These are phyloP conservation scores for Colletotrichum lini DNA, from an alignment of 2,329 filamentous ascomycete species.

Conservation along the genomic window DNA sequence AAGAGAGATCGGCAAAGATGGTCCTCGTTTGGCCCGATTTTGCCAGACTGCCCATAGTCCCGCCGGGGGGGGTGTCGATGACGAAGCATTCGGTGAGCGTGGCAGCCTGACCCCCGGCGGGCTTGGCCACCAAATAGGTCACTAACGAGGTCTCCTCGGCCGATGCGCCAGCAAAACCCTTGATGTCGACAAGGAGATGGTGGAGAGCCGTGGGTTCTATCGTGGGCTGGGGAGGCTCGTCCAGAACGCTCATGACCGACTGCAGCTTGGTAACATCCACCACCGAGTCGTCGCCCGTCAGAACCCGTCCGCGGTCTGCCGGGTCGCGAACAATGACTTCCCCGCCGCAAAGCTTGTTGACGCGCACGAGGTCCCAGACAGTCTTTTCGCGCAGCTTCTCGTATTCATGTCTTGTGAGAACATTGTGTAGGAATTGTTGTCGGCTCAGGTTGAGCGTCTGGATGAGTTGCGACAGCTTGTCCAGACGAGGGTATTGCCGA, in stretches of 20 bases:
- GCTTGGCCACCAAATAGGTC: constrained; percentile 83
- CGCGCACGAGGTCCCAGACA: constrained; percentile 94
- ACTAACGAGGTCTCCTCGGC: constrained; percentile 83
- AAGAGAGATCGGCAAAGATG: constrained; percentile 88
- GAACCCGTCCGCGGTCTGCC: constrained; percentile 82
- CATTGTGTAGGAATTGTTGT: constrained; percentile 93
- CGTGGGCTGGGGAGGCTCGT: constrained; percentile 80
- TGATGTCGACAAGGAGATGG: constrained; percentile 87
- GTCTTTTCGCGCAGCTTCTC: constrained; percentile 86
- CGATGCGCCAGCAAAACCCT: constrained; percentile 82
- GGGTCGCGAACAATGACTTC: constrained; percentile 97
- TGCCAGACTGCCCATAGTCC: constrained; percentile 76
- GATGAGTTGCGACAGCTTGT: constrained; percentile 85
- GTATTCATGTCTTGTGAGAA: constrained; percentile 90
- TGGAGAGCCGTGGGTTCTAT: constrained; percentile 81
- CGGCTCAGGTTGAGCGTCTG: constrained; percentile 86
- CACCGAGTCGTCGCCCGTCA: constrained; percentile 94
- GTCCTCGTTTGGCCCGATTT: constrained; percentile 82
- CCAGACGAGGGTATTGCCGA: constrained; percentile 84
- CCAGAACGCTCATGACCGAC: constrained; percentile 94
- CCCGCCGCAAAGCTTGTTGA: constrained; percentile 93
- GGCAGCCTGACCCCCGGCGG: constrained; percentile 72
- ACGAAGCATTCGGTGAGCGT: constrained; percentile 87
- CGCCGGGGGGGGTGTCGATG: constrained; percentile 82
- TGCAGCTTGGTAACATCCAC: constrained; percentile 93